phyloP scores from a whole-genome alignment of 116 monocot genomes.

The Cymodocea nodosa region DNA sequence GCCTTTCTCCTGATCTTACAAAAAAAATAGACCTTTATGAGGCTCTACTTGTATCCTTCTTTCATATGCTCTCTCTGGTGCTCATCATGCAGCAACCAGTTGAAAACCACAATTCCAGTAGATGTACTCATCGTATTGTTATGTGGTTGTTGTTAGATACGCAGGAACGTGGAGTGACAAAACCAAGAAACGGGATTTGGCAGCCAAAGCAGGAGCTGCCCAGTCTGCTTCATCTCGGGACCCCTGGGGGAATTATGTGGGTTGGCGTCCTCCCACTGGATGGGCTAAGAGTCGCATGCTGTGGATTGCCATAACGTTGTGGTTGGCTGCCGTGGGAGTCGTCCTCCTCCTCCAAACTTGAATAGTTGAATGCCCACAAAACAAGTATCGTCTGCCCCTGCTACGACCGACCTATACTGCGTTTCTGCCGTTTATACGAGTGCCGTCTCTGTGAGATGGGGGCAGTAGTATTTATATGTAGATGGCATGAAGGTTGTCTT shows the following conservation, averaged over 20 bases:
- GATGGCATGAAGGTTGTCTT: neutral
- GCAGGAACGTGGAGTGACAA: conserved; percentile 87
- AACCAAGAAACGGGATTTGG: conserved; percentile 44
- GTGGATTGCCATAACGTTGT: conserved; percentile 55
- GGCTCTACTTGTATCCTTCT: too few relatives aligned
- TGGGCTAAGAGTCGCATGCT: conserved; percentile 41
- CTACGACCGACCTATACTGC: too few relatives aligned
- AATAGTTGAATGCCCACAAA: neutral
- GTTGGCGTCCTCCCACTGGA: conserved; percentile 45
- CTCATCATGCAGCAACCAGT: too few relatives aligned
- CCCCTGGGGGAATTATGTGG: conserved; percentile 45
- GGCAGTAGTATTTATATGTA: neutral
- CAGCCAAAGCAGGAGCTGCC: conserved; percentile 21
- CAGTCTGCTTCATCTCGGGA: conserved; percentile 37
- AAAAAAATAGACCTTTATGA: too few relatives aligned
- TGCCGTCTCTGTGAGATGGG: neutral
- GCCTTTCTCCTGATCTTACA: too few relatives aligned
- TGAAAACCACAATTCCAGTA: too few relatives aligned
- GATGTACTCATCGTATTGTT: neutral
- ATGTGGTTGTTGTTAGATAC: conserved; percentile 33
- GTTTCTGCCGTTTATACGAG: too few relatives aligned
- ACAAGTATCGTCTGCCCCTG: too few relatives aligned
- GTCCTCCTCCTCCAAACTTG: conserved; percentile 27
- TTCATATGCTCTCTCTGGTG: too few relatives aligned
- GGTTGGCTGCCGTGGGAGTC: conserved; percentile 44